Evolutionary conservation across 1,139 yeast species (phyloP).

Genomic region (Meyerozyma athensensis): DNA sequence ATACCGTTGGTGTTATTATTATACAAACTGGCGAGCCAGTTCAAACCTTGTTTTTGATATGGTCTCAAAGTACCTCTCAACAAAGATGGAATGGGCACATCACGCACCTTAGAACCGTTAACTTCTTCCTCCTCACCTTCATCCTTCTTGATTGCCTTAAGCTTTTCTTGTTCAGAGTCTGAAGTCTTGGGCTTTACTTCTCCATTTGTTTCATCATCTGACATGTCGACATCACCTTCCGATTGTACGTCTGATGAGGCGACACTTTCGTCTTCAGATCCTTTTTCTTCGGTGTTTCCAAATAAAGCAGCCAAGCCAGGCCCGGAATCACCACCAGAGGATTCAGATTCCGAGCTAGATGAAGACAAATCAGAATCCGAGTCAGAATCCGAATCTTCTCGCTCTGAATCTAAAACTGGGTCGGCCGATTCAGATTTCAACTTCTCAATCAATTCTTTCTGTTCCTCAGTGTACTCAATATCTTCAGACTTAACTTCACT

Average conservation of each 20-base stretch:
- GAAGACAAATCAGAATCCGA: constrained; percentile 15
- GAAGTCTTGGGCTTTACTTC: constrained; percentile 17
- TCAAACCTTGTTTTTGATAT: constrained; percentile 93
- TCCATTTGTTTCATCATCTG: constrained; percentile 15
- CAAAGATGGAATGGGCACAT: constrained; percentile 64
- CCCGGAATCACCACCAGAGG: constrained; percentile 11
- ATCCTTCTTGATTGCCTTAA: constrained; percentile 6
- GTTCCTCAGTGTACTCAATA: constrained; percentile 32
- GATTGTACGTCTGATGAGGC: background rate
- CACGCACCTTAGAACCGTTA: constrained; percentile 52
- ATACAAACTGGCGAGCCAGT: constrained; percentile 94
- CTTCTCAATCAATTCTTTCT: constrained; percentile 26
- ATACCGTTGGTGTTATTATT: constrained; percentile 94
- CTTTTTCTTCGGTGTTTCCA: constrained; percentile 11
- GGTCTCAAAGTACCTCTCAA: constrained; percentile 81
- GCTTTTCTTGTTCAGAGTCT: constrained; percentile 8
- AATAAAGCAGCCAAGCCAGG: constrained; percentile 22
- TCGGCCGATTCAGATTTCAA: constrained; percentile 13
- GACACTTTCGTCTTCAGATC: constrained; percentile 9
- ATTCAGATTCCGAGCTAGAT: constrained; percentile 10
- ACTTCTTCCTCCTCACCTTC: constrained; percentile 27
- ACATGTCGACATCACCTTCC: constrained; percentile 16
- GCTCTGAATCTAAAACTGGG: constrained; percentile 11
- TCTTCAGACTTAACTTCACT: background rate
- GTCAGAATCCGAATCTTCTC: constrained; percentile 19